These are phyloP conservation scores for Amanita rimosa DNA, from an alignment of 768 basidiomycete genomes.

Conservation along the genomic window DNA sequence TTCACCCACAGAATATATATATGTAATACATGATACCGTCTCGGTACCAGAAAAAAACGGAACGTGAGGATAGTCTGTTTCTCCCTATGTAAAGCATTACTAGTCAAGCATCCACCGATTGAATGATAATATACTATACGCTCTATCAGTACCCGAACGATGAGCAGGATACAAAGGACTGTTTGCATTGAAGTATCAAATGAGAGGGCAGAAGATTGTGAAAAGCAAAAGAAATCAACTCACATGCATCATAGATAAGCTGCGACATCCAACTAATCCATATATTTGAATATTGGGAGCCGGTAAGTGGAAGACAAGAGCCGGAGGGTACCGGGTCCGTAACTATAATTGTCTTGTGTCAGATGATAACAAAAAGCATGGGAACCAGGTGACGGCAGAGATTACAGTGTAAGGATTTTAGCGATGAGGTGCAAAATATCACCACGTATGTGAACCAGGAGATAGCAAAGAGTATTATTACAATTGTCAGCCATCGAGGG, in stretches of 20 bases:
- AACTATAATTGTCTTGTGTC: not conserved
- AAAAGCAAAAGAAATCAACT: not conserved
- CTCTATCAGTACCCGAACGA: not conserved
- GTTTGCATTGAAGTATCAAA: not conserved
- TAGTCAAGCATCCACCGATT: not conserved
- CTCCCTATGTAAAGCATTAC: not conserved
- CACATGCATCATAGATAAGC: not conserved
- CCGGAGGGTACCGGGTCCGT: not conserved
- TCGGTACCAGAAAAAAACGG: not conserved
- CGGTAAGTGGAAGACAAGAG: not conserved
- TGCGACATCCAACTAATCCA: not conserved
- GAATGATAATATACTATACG: not conserved
- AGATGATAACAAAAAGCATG: not conserved
- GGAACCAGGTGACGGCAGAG: not conserved
- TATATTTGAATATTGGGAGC: not conserved
- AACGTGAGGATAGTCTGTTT: not conserved
- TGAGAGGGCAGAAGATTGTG: not conserved
- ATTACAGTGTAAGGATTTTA: not conserved
- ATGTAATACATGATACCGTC: constrained; percentile 2
- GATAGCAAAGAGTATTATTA: not conserved
- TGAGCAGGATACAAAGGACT: not conserved
- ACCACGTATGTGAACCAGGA: not conserved
- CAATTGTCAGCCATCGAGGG: not conserved
- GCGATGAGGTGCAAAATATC: not conserved
- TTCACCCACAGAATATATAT: not conserved